phyloP scores from a whole-genome alignment of 2,329 filamentous ascomycete species.

The Pseudopithomyces chartarum region DNA sequence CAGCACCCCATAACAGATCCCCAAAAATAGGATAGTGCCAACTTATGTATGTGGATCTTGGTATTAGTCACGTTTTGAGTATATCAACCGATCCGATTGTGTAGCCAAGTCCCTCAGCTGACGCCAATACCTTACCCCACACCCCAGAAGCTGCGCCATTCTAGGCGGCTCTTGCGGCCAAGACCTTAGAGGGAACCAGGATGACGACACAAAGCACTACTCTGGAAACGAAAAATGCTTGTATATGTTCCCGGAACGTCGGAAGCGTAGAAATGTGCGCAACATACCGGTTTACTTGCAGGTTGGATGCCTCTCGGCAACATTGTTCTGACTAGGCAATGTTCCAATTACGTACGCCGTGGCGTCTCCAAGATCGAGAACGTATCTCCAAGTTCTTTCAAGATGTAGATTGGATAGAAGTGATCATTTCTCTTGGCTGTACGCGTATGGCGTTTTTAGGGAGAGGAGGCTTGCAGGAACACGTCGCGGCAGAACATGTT shows the following conservation, averaged over 20 bases:
- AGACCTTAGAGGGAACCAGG: neutral
- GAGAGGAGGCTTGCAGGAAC: neutral
- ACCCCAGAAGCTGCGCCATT: neutral
- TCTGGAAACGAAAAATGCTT: neutral
- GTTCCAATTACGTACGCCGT: neutral
- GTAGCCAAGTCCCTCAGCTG: neutral
- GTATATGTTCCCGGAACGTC: neutral
- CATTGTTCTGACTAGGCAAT: neutral
- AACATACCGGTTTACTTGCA: neutral
- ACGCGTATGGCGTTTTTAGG: neutral
- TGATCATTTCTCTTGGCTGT: neutral
- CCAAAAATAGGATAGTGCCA: too few species aligned
- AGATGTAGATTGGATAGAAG: neutral
- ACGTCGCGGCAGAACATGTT: neutral
- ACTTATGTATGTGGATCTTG: too few species aligned
- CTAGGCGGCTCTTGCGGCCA: neutral
- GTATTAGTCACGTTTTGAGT: too few species aligned
- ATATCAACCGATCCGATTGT: too few species aligned
- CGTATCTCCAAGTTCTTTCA: neutral
- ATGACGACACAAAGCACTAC: neutral
- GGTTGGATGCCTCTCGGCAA: neutral
- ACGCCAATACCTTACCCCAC: conserved; percentile 1
- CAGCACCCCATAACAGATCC: too few species aligned
- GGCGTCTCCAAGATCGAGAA: neutral
- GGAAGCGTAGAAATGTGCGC: neutral